phyloP scores from a whole-genome alignment of 2,329 filamentous ascomycete genomes.

The Didymella glomerata region DNA sequence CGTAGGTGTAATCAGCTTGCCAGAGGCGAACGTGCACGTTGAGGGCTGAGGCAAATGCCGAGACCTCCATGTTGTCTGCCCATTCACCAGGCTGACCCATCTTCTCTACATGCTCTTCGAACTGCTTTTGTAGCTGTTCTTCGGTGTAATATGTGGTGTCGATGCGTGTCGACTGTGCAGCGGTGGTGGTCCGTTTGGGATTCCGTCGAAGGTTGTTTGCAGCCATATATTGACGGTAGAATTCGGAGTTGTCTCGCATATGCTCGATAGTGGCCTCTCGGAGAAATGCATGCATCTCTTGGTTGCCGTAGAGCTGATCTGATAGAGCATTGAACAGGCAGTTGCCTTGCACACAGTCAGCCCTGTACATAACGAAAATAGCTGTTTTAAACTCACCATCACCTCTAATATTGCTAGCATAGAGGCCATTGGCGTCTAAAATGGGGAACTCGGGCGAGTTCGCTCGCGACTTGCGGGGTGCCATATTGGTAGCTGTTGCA shows the following conservation, averaged over 20 bases:
- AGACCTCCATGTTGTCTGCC: conserved; percentile 73
- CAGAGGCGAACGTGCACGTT: conserved; percentile 70
- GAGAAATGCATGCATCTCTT: conserved; percentile 65
- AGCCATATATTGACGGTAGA: conserved; percentile 72
- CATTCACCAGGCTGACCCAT: conserved; percentile 70
- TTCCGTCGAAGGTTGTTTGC: conserved; percentile 63
- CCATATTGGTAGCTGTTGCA: conserved; percentile 42
- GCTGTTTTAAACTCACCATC: conserved; percentile 63
- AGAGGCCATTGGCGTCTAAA: conserved; percentile 65
- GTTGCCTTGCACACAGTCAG: conserved; percentile 62
- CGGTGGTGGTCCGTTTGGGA: conserved; percentile 65
- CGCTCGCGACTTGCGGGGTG: conserved; percentile 41
- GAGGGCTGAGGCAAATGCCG: conserved; percentile 70
- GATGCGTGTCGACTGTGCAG: conserved; percentile 54
- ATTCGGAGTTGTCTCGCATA: conserved; percentile 66
- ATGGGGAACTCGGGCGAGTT: conserved; percentile 61
- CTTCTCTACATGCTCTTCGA: conserved; percentile 63
- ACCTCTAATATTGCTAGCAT: conserved; percentile 66
- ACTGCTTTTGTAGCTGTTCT: conserved; percentile 62
- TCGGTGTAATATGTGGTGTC: conserved; percentile 59
- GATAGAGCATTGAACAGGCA: conserved; percentile 74
- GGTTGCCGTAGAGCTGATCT: conserved; percentile 71
- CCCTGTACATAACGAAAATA: conserved; percentile 19
- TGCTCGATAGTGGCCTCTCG: conserved; percentile 67
- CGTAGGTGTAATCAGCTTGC: conserved; percentile 61